These are phyloP conservation scores for Amanita muscaria DNA, from an alignment of 768 basidiomycete species.

Conservation along the genomic window DNA sequence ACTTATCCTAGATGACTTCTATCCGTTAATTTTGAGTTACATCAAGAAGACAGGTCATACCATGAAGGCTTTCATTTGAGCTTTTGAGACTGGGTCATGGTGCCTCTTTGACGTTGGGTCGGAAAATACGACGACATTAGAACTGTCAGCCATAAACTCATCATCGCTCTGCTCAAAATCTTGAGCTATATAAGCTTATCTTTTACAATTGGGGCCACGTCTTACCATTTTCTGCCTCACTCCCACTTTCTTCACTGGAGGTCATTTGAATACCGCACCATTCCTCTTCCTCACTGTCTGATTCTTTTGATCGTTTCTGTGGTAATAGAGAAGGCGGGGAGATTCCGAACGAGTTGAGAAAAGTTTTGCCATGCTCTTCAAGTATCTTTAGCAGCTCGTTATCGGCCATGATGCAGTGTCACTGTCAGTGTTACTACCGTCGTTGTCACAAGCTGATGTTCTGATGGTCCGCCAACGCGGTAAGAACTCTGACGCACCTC, in stretches of 20 bases:
- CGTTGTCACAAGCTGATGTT: background rate
- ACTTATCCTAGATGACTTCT: conserved; percentile 70
- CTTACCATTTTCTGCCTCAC: conserved; percentile 9
- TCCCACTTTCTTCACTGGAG: conserved; percentile 9
- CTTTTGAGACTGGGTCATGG: conserved; percentile 22
- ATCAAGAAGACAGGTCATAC: conserved; percentile 28
- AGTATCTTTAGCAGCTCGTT: conserved; percentile 33
- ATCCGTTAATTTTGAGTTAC: conserved; percentile 5
- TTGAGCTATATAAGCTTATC: conserved; percentile 9
- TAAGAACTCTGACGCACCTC: conserved; percentile 5
- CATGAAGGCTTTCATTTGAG: conserved; percentile 67
- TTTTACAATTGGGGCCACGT: background rate
- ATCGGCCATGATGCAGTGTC: conserved; percentile 20
- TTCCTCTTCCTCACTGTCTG: conserved; percentile 25
- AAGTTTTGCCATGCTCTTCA: conserved; percentile 38
- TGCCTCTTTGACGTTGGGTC: conserved; percentile 15
- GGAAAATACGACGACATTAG: conserved; percentile 51
- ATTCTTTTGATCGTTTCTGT: conserved; percentile 14
- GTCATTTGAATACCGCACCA: conserved; percentile 27
- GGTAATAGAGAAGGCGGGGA: conserved; percentile 13
- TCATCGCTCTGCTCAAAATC: conserved; percentile 39
- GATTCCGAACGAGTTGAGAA: conserved; percentile 37
- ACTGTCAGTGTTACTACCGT: background rate
- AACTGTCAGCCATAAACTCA: conserved; percentile 29
- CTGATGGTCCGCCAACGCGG: background rate